Percentiles rank a stretch among this genome's conserved stretches.
Evolutionary conservation across 768 basidiomycete genomes (phyloP).

Genomic region (Boletellus ananas): DNA sequence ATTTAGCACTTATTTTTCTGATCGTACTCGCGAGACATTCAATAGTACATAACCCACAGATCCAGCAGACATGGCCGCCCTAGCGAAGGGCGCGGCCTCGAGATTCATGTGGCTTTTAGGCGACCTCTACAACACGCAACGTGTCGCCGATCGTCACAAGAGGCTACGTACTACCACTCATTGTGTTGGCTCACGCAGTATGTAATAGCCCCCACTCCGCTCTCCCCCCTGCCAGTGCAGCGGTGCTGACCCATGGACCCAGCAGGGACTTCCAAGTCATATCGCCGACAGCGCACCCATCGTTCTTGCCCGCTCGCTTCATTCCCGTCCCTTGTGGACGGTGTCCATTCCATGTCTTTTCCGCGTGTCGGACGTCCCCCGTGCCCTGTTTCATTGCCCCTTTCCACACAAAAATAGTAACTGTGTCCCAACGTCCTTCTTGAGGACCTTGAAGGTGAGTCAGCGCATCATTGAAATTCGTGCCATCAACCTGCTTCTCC

Average conservation of each 20-base stretch:
- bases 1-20: conserved; percentile 6
- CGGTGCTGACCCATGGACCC: background rate
- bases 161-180: conserved; percentile 21
- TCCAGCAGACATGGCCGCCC: conserved; percentile 4
- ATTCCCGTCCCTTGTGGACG: conserved; percentile 18
- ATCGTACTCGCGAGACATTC: background rate
- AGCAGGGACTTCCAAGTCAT: conserved; percentile 7
- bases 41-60: conserved; percentile 6
- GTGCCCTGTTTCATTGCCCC: conserved; percentile 16
- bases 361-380: conserved; percentile 7
- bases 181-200: conserved; percentile 13
- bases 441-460: conserved; percentile 4
- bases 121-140: conserved; percentile 14
- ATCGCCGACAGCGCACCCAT: background rate
- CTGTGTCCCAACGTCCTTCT: conserved; percentile 7
- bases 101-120: conserved; percentile 16
- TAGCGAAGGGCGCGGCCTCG: conserved; percentile 11
- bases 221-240: background rate
- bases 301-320: conserved; percentile 8
- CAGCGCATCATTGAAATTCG: conserved; percentile 14
- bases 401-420: conserved; percentile 8
- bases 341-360: conserved; percentile 5
- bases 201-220: conserved; percentile 15
- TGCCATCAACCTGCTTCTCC: conserved; percentile 3
- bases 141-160: conserved; percentile 26